Percentiles rank a stretch among this genome's conserved stretches.
Conservation (phyloP, 805 yeast species). For the Candida hispaniensis region DNA sequence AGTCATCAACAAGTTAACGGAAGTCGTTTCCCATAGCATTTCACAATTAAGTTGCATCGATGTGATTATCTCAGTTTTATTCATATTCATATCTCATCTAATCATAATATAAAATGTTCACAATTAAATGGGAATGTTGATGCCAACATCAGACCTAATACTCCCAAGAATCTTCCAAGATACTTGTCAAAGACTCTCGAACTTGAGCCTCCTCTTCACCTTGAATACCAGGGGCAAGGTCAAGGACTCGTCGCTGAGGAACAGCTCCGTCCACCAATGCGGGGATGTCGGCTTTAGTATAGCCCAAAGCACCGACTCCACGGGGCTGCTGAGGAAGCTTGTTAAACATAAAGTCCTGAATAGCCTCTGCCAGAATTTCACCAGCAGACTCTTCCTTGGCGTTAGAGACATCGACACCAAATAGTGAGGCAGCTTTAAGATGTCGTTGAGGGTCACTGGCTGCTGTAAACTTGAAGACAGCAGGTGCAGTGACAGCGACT, state of each 20-base stretch:
- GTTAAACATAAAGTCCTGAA: constrained; percentile 28
- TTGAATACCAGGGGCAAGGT: constrained; percentile 29
- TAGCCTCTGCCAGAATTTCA: constrained; percentile 30
- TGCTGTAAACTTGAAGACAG: constrained; percentile 33
- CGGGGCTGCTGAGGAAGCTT: constrained; percentile 30
- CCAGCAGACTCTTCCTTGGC: constrained; percentile 32
- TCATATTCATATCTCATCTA: no score
- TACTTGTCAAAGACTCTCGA: constrained; percentile 23
- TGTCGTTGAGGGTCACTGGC: constrained; percentile 34
- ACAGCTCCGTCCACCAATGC: constrained; percentile 32
- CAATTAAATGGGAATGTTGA: no score
- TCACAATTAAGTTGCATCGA: no score
- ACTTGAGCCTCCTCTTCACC: constrained; percentile 25
- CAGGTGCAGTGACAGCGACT: constrained; percentile 38
- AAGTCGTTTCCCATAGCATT: no score
- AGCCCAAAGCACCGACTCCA: constrained; percentile 31
- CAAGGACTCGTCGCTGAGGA: constrained; percentile 33
- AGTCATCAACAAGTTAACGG: no score
- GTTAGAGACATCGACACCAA: constrained; percentile 30
- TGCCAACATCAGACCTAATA: constrained; percentile 18
- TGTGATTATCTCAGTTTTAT: no score
- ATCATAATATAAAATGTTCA: no score
- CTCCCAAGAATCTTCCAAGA: constrained; percentile 24
- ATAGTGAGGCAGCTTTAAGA: constrained; percentile 29
- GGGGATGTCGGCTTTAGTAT: constrained; percentile 27